Percentiles rank a stretch among this genome's conserved stretches.
These are phyloP conservation scores for Arbutus unedo DNA, from an alignment of 148 eudicot species.

Conservation along the genomic window DNA sequence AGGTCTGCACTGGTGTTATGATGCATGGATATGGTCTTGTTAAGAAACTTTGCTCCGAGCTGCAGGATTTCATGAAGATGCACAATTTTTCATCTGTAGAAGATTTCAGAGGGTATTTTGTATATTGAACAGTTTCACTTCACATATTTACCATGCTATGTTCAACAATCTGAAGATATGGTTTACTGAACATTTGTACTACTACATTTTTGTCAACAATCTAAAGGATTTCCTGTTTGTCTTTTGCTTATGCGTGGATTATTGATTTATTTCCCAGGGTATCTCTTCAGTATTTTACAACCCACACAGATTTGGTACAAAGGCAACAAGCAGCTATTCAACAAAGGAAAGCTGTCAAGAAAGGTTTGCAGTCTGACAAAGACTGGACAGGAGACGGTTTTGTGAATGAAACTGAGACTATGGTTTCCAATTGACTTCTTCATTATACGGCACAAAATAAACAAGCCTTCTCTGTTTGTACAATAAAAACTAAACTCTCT, in stretches of 20 bases:
- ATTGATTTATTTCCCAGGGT: slow-evolving; percentile 29
- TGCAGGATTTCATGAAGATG: slow-evolving; percentile 85
- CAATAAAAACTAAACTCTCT: neutral
- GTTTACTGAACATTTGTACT: neutral
- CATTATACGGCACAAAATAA: neutral
- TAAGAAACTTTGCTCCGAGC: slow-evolving; percentile 78
- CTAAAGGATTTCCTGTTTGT: neutral
- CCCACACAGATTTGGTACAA: slow-evolving; percentile 80
- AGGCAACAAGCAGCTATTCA: slow-evolving; percentile 84
- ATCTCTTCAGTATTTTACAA: slow-evolving; percentile 82
- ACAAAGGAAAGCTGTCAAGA: slow-evolving; percentile 68
- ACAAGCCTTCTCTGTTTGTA: neutral
- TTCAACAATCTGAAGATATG: neutral
- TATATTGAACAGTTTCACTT: neutral
- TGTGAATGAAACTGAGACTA: slow-evolving; percentile 89
- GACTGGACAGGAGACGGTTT: slow-evolving; percentile 99
- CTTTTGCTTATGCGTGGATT: neutral
- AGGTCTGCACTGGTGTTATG: slow-evolving; percentile 99
- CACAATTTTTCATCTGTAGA: slow-evolving; percentile 90
- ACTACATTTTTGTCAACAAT: neutral
- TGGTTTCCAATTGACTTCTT: slow-evolving; percentile 75
- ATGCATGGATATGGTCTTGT: slow-evolving; percentile 93
- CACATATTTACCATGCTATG: neutral
- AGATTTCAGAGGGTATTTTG: slow-evolving; percentile 87
- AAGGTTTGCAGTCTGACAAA: slow-evolving; percentile 87